Base-by-base conservation (phyloP, 78 protist genomes). In the Dictyostelium firmibasis region DNA sequence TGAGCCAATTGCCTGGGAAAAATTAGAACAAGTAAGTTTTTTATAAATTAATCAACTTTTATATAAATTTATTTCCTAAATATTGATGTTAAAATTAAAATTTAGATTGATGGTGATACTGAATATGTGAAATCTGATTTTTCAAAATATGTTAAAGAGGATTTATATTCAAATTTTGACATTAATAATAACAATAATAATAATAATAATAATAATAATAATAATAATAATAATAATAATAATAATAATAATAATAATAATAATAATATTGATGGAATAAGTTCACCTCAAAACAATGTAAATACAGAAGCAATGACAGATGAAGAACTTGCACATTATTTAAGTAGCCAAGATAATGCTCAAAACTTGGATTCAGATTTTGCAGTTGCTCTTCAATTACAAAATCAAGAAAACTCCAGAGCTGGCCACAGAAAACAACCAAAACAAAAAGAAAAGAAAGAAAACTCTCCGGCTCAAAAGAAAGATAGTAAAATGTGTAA, bases 1-100 rank as follows among this genome's bases (percentile, higher is more conserved):
- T n/a, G 95, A 88, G 60, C 85, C 86, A 0, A 94, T 95, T 0
- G 94, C 74, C 29, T 95, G 97, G 97, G 97, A 95, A 67, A 60
- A 50, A 25, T 47, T 95, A 16, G 70, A 81, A 23, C 88, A 84
- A 9, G 94, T 91, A 83, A 31, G 14, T 36, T 64, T 83, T 31
- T 5, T n/a, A n/a, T n/a, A n/a, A n/a, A n/a, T n/a, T n/a, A n/a
- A n/a, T n/a, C n/a, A n/a, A n/a, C n/a, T n/a, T n/a, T n/a, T n/a
- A n/a, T n/a, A n/a, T n/a, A n/a, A n/a, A n/a, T n/a, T n/a, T n/a
- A n/a, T n/a, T n/a, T n/a, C n/a, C n/a, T n/a, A n/a, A n/a, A n/a
- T n/a, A n/a, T n/a, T n/a, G n/a, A n/a, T n/a, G n/a, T 53, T 33
- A 6, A 14, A 29, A 33, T 82, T 23, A 4, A 13, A 81, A 6